Conservation (phyloP, 2,329 filamentous ascomycete species). For the Cladosporium phlei region DNA sequence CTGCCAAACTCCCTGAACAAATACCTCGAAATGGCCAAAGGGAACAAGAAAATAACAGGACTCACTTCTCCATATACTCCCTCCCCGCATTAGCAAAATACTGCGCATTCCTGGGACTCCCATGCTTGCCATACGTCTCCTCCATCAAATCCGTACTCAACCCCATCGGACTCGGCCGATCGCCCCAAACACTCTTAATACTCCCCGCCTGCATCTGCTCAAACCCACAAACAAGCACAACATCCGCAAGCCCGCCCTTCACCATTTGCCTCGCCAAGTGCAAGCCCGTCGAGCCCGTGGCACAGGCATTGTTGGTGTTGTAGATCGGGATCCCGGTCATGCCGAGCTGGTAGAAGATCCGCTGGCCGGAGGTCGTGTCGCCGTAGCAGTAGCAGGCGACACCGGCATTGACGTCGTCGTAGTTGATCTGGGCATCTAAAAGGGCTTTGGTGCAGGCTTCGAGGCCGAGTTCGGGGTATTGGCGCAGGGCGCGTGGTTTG, state of each 20-base stretch:
- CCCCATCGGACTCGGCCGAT: constrained; percentile 73
- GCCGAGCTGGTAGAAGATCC: constrained; percentile 97
- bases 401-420: constrained; percentile 92
- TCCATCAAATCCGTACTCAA: constrained; percentile 61
- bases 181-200: constrained; percentile 75
- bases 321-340: constrained; percentile 94
- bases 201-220: constrained; percentile 96
- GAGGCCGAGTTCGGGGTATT: constrained; percentile 90
- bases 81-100: constrained; percentile 93
- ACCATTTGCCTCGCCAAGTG: constrained; percentile 78
- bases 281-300: constrained; percentile 83
- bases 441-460: constrained; percentile 87
- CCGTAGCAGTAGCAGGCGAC: constrained; percentile 97
- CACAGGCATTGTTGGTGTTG: constrained; percentile 99
- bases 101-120: constrained; percentile 46
- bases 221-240: constrained; percentile 85
- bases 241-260: constrained; percentile 67
- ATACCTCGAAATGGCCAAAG: no score
- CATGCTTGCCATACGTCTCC: constrained; percentile 24
- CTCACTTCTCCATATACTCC: constrained; percentile 85
- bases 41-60: background rate
- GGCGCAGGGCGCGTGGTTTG: constrained; percentile 87
- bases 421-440: constrained; percentile 81
- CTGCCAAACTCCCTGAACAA: no score
- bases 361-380: constrained; percentile 89